These are phyloP conservation scores for Sphaerosporella brunnea DNA, from an alignment of 495 filamentous ascomycete species.

Conservation along the genomic window DNA sequence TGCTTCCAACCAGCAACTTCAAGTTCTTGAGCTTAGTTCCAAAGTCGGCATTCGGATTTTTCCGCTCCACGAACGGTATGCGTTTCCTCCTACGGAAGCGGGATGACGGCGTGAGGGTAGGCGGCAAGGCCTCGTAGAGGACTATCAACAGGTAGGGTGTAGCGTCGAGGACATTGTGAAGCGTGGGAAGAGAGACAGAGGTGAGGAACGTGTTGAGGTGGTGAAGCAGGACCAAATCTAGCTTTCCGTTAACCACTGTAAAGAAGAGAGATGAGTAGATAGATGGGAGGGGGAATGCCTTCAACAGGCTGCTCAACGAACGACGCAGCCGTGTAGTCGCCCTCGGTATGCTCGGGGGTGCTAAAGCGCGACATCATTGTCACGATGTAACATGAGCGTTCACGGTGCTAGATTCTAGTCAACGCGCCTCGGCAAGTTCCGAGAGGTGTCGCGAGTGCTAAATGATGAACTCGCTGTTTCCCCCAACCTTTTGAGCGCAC, in stretches of 20 bases:
- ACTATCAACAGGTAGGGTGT: conserved; percentile 19
- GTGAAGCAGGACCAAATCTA: conserved; percentile 19
- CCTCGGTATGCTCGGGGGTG: not conserved
- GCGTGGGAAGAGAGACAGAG: conserved; percentile 13
- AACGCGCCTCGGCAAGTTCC: not conserved
- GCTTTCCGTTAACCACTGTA: conserved; percentile 13
- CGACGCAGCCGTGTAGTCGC: not conserved
- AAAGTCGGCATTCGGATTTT: conserved; percentile 3
- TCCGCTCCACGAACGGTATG: conserved; percentile 16
- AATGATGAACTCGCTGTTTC: not conserved
- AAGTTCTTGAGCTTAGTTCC: conserved; percentile 14
- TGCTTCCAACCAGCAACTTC: conserved; percentile 55
- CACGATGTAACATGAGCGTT: not conserved
- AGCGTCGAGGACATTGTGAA: conserved; percentile 19
- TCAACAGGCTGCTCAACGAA: conserved; percentile 3
- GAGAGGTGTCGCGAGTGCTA: not conserved
- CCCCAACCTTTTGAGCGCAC: not conserved
- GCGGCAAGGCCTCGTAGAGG: conserved; percentile 18
- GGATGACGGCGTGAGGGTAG: not conserved
- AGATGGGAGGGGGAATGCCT: not conserved
- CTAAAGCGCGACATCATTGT: not conserved
- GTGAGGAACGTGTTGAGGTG: conserved; percentile 17
- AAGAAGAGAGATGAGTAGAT: too few species aligned
- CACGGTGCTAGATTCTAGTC: not conserved
- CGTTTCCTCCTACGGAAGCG: conserved; percentile 3